Evolutionary conservation across 1,284 basidiomycete genomes (phyloP).

Genomic region (Marasmius tenuissimus): DNA sequence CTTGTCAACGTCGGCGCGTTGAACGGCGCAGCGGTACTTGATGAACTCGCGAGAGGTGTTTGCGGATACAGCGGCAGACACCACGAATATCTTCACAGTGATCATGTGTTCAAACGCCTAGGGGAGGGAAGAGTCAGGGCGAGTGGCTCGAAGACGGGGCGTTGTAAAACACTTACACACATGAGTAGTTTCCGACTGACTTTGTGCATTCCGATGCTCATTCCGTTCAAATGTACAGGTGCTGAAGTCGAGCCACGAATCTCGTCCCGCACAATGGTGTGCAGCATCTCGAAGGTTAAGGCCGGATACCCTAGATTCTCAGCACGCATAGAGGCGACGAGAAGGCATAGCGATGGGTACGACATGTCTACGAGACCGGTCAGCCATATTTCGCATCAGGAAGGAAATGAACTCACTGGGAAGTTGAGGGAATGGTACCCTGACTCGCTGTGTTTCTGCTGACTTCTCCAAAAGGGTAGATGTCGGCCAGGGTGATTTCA

Average conservation of each 20-base stretch:
- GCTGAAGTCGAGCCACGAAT: constrained; percentile 66
- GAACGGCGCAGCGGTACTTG: constrained; percentile 61
- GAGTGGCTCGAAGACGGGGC: not conserved
- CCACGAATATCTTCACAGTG: constrained; percentile 49
- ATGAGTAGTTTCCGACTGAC: constrained; percentile 62
- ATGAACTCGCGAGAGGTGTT: constrained; percentile 61
- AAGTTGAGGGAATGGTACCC: constrained; percentile 49
- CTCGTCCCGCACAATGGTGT: constrained; percentile 67
- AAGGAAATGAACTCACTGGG: constrained; percentile 40
- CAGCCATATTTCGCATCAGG: constrained; percentile 4
- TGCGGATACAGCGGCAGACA: constrained; percentile 42
- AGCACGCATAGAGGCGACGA: constrained; percentile 68
- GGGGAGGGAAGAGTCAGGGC: constrained; percentile 6
- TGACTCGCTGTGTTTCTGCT: constrained; percentile 50
- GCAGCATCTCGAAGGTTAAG: constrained; percentile 80
- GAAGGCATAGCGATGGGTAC: constrained; percentile 73
- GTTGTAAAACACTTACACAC: constrained; percentile 43
- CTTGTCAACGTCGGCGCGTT: constrained; percentile 58
- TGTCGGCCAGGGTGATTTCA: constrained; percentile 53
- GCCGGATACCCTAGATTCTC: constrained; percentile 63
- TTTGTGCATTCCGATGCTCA: constrained; percentile 71
- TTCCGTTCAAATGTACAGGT: constrained; percentile 71
- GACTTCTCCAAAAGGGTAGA: constrained; percentile 39
- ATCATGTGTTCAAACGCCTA: constrained; percentile 73
- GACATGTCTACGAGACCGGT: constrained; percentile 46